phyloP scores from a whole-genome alignment of 495 filamentous ascomycete genomes.

The Podospora sp. region DNA sequence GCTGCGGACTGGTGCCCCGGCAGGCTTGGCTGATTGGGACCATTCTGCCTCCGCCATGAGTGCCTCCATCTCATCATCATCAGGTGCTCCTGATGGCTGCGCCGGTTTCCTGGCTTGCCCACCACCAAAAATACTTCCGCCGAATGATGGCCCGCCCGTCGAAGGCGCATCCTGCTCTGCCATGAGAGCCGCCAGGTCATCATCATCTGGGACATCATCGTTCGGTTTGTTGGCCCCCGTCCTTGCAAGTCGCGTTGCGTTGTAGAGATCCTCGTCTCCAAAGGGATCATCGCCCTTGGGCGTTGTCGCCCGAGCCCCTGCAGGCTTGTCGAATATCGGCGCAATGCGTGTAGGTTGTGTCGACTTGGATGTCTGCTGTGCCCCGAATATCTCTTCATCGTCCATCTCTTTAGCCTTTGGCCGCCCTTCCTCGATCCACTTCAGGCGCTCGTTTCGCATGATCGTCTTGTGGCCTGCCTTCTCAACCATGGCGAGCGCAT shows the following conservation, averaged over 20 bases:
- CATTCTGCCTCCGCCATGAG: conserved; percentile 53
- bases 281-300: conserved; percentile 37
- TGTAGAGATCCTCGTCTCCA: conserved; percentile 48
- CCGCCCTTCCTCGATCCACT: conserved; percentile 82
- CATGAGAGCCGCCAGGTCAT: conserved; percentile 56
- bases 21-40: conserved; percentile 6
- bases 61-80: conserved; percentile 57
- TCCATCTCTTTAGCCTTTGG: conserved; percentile 51
- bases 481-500: conserved; percentile 89
- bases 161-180: conserved; percentile 45
- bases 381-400: conserved; percentile 52
- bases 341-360: conserved; percentile 44
- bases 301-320: conserved; percentile 29
- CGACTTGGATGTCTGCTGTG: conserved; percentile 25
- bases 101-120: conserved; percentile 11
- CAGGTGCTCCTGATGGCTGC: conserved; percentile 31
- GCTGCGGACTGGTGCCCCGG: neutral
- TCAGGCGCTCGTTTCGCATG: conserved; percentile 63
- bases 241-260: conserved; percentile 39
- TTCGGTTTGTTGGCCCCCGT: conserved; percentile 14
- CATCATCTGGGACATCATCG: conserved; percentile 46
- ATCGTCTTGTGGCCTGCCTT: conserved; percentile 85
- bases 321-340: conserved; percentile 50
- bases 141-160: conserved; percentile 14
- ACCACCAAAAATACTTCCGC: conserved; percentile 41